These are phyloP conservation scores for Candida orba DNA, from an alignment of 805 yeast genomes.

Conservation along the genomic window DNA sequence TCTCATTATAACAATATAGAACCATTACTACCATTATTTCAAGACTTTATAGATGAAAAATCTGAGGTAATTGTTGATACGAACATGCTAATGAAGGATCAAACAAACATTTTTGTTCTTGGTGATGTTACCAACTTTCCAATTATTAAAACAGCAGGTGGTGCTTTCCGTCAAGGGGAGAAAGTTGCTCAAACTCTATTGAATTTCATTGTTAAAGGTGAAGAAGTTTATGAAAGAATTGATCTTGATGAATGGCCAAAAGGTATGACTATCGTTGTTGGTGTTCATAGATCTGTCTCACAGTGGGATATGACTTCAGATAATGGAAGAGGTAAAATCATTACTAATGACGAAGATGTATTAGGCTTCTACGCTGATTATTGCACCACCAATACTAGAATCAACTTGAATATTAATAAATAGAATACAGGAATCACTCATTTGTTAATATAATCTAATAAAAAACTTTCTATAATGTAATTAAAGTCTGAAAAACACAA, in stretches of 20 bases:
- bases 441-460: too few relatives aligned
- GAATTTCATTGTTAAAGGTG: constrained; percentile 12
- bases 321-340: constrained; percentile 24
- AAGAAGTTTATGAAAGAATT: constrained; percentile 9
- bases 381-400: constrained; percentile 12
- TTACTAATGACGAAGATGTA: constrained; percentile 20
- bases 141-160: constrained; percentile 36
- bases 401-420: constrained; percentile 7
- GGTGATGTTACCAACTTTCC: constrained; percentile 31
- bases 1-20: constrained; percentile 28
- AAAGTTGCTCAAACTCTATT: constrained; percentile 15
- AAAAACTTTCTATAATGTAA: too few relatives aligned
- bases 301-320: constrained; percentile 17
- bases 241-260: constrained; percentile 16
- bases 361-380: constrained; percentile 28
- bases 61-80: constrained; percentile 23
- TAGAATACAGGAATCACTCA: not conserved
- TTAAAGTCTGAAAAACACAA: too few relatives aligned
- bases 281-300: constrained; percentile 13
- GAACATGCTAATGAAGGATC: constrained; percentile 19
- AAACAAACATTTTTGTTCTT: constrained; percentile 28
- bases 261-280: constrained; percentile 24
- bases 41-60: constrained; percentile 18
- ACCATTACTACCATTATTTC: constrained; percentile 20
- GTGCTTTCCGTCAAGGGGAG: constrained; percentile 26